phyloP scores from a whole-genome alignment of 1,284 basidiomycete species.

The Volvariella volvacea region DNA sequence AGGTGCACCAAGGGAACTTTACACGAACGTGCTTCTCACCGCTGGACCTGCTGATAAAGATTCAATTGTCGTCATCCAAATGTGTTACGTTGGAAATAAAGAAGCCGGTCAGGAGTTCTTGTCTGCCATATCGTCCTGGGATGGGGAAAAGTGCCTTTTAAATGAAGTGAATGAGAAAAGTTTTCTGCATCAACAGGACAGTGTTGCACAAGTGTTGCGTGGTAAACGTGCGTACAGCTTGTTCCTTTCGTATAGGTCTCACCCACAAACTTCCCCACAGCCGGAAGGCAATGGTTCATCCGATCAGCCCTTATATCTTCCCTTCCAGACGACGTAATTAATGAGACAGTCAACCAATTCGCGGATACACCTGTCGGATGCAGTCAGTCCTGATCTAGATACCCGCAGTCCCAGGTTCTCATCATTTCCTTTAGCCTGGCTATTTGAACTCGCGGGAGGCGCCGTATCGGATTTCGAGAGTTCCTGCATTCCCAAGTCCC shows the following conservation, averaged over 20 bases:
- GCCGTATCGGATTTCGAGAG: constrained; percentile 71
- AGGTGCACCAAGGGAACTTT: constrained; percentile 77
- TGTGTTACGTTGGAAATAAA: constrained; percentile 77
- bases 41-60: constrained; percentile 78
- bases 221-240: constrained; percentile 53
- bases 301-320: constrained; percentile 74
- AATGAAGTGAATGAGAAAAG: constrained; percentile 88
- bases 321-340: constrained; percentile 81
- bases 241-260: constrained; percentile 3
- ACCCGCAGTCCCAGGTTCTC: neutral
- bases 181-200: constrained; percentile 85
- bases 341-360: constrained; percentile 77
- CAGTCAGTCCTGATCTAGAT: constrained; percentile 46
- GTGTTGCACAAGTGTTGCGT: constrained; percentile 81
- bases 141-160: constrained; percentile 71
- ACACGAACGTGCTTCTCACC: constrained; percentile 84
- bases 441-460: constrained; percentile 84
- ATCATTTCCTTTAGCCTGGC: constrained; percentile 56
- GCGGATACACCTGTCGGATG: constrained; percentile 78
- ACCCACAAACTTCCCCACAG: constrained; percentile 24
- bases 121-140: constrained; percentile 81
- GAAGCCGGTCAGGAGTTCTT: constrained; percentile 75
- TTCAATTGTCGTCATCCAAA: constrained; percentile 82
- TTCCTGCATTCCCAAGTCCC: constrained; percentile 67
- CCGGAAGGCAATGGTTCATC: constrained; percentile 85